These are phyloP conservation scores for Mariannaea sp. DNA, from an alignment of 2,329 filamentous ascomycete species.

Conservation along the genomic window DNA sequence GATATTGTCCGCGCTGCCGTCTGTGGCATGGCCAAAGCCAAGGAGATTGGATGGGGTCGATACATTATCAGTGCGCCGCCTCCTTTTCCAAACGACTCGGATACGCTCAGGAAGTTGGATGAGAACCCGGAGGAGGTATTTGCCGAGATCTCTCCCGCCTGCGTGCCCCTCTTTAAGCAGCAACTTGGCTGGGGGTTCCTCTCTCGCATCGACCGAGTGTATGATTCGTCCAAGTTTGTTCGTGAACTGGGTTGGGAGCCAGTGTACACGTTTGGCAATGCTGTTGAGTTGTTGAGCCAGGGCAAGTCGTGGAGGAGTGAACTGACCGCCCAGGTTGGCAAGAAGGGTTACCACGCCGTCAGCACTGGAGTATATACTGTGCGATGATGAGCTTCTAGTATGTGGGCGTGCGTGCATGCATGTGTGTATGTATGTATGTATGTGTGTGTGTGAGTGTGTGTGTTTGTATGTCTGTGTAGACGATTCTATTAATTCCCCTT, in stretches of 20 bases:
- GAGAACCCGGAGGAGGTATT: slow-evolving; percentile 41
- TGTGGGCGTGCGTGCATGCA: neutral
- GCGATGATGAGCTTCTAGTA: slow-evolving; percentile 26
- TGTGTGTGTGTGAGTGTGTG: no score
- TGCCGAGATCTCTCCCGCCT: slow-evolving; percentile 32
- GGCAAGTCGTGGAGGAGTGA: slow-evolving; percentile 48
- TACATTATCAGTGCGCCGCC: slow-evolving; percentile 53
- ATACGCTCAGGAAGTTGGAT: slow-evolving; percentile 43
- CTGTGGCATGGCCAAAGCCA: slow-evolving; percentile 45
- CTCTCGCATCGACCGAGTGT: slow-evolving; percentile 49
- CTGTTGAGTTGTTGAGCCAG: slow-evolving; percentile 41
- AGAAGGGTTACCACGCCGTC: slow-evolving; percentile 50
- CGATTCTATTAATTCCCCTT: no score
- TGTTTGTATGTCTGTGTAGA: no score
- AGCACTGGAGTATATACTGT: slow-evolving; percentile 51
- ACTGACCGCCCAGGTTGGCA: slow-evolving; percentile 47
- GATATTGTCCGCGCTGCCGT: slow-evolving; percentile 50
- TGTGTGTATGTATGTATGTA: no score
- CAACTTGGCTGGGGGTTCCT: slow-evolving; percentile 45
- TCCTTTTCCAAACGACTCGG: slow-evolving; percentile 42
- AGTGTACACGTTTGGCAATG: slow-evolving; percentile 46
- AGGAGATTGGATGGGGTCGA: slow-evolving; percentile 42
- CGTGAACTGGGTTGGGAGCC: slow-evolving; percentile 50
- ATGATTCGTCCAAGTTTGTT: slow-evolving; percentile 49
- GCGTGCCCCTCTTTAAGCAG: slow-evolving; percentile 40